Evolutionary conservation across 2,329 filamentous ascomycete species (phyloP), one percentile per base, ranked within the genome.

Genomic region (Aspergillus floridensis): DNA sequence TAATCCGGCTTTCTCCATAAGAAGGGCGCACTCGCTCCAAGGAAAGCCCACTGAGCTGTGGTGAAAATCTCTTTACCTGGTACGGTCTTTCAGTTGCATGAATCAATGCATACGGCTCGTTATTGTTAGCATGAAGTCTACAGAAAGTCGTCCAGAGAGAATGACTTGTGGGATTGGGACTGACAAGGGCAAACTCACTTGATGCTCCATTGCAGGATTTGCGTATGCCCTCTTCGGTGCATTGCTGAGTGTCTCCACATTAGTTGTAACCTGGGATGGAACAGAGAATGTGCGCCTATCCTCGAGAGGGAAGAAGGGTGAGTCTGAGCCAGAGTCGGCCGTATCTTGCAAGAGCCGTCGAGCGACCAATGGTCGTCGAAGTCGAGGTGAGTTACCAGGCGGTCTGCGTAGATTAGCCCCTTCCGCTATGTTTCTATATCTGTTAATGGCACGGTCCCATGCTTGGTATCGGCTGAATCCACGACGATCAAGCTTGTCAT

Each of bases 381-480:
- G 56, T 56, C 63, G 64, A 46, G 62, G 49, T 2, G 54, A 51
- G 3, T 41, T 50, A 51, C 58, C 53, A 47, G 55, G 49, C 46
- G 60, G 46, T 16, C 52, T 64, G 4, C 51, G 59, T 47, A 65
- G 62, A 50, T 63, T 58, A 56, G 62, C 57, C n/a, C 32, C 59
- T 48, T 65, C 65, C 31, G 61, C 64, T 53, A 65, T 65, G 41
- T 73, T 71, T 54, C 73, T 74, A 63, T 77, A 78, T 53, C 74
- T 70, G 62, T 74, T 72, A 61, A 76, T 69, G 22, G 77, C 77
- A 59, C 77, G 76, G 58, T 80, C 76, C 78, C 78, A 80, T 49
- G 77, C 76, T 65, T 78, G 74, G 61, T 79, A 80, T 64, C 78
- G 74, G 66, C 73, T 79, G 57, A 78, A 80, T 35, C 77, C 77